phyloP scores from a whole-genome alignment of 2,329 filamentous ascomycete genomes.

The Aspergillus niger region DNA sequence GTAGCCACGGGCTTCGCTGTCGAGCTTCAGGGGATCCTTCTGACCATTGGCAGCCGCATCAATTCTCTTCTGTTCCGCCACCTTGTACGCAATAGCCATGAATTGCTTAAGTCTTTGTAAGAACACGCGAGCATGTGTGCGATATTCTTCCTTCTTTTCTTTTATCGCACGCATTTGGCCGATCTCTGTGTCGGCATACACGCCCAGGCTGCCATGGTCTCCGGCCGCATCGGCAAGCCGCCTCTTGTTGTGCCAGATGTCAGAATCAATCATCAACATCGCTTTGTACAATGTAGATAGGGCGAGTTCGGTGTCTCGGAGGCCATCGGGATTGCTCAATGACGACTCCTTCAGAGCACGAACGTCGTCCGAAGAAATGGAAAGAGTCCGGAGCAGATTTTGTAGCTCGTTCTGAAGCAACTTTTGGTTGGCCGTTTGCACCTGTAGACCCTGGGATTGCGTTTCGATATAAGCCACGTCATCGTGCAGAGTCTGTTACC shows the following conservation, averaged over 20 bases:
- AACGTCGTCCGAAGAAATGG: constrained; percentile 76
- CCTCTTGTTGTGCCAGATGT: constrained; percentile 61
- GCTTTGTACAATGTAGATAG: constrained; percentile 85
- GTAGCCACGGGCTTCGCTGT: constrained; percentile 68
- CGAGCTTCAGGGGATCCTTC: constrained; percentile 60
- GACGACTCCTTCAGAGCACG: constrained; percentile 72
- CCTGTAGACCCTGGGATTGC: constrained; percentile 93
- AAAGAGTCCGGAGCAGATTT: constrained; percentile 84
- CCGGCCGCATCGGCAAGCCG: constrained; percentile 50
- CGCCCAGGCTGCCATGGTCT: constrained; percentile 46
- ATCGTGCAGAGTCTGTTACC: constrained; percentile 77
- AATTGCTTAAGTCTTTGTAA: constrained; percentile 78
- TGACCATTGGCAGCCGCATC: constrained; percentile 55
- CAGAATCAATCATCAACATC: constrained; percentile 89
- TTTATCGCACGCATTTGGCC: constrained; percentile 89
- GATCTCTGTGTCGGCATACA: constrained; percentile 72
- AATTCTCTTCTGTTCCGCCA: constrained; percentile 70
- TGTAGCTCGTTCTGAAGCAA: constrained; percentile 86
- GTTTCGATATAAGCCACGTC: constrained; percentile 98
- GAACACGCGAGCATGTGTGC: constrained; percentile 73
- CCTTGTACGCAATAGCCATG: constrained; percentile 77
- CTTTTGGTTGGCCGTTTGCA: constrained; percentile 96
- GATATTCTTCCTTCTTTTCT: constrained; percentile 90
- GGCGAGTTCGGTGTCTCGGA: constrained; percentile 76
- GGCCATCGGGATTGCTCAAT: constrained; percentile 68